Evolutionary conservation across 2,329 filamentous ascomycete genomes (phyloP), one percentile per base, ranked within the genome.

Genomic region (Monosporascus sp.): DNA sequence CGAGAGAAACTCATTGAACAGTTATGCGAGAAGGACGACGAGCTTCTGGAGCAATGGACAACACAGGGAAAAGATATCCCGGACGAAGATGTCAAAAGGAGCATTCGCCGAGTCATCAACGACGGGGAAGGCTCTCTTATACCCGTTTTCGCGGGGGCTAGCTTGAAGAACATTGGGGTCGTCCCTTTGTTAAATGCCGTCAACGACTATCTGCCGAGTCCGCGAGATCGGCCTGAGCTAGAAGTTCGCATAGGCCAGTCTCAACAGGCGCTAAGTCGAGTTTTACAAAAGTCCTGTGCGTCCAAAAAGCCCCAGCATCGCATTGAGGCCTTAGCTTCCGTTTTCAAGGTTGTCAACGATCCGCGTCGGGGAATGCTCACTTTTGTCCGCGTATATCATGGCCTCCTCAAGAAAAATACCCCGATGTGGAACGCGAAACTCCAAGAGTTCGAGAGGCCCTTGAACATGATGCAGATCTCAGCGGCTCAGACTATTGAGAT

Each of bases 271-370:
- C 62, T 78, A 17, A 61, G 66, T 24, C 61, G 76, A 2, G 64
- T 78, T 6, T 66, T 83, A 17, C 60, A 68, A 20, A 55, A 63
- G 19, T 52, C 61, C 8, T 53, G 60, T 26, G 50, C 57, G 2
- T 68, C 71, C 24, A 70, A 70, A 24, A 75, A 74, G 56, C 65
- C 69, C 8, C 66, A 71, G 14, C 56, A 68, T 7, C 65, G 64
- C 2, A 57, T 73, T 48, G 72, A 75, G 8, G 74, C 78, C 6
- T 72, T 84, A 3, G 80, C 84, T 26, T 89, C 87, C 17, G 82
- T 97, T 1, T 99, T 97, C 80, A 99, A 99, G 71, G 94, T 97
- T 6, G 91, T 94, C 58, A 88, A 93, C 60, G 93, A 97, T 64
- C 77, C 88, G 8, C 87, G 87, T 58, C 86, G 91, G 53, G 94